phyloP scores from a whole-genome alignment of 1,284 basidiomycete species.

The Earliella scabrosa region DNA sequence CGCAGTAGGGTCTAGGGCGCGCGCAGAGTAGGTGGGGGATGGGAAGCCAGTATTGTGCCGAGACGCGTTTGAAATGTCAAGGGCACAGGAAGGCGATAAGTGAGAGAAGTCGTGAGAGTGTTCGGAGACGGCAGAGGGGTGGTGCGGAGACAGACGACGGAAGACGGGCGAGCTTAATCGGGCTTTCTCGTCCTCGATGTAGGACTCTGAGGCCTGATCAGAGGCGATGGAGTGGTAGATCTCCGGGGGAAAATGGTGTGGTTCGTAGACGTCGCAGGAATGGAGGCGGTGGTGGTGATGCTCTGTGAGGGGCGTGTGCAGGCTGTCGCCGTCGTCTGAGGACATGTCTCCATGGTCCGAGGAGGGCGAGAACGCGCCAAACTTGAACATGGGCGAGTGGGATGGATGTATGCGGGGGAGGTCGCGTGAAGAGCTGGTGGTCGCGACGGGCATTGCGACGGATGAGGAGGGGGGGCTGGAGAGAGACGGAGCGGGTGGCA shows the following conservation, averaged over 20 bases:
- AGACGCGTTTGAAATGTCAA: conserved; percentile 33
- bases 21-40: conserved; percentile 23
- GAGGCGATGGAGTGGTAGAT: conserved; percentile 24
- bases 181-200: conserved; percentile 17
- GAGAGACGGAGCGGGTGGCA: conserved; percentile 15
- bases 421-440: conserved; percentile 6
- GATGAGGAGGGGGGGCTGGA: conserved; percentile 3
- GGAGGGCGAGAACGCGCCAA: conserved; percentile 39
- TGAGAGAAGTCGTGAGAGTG: conserved; percentile 25
- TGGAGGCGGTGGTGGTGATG: conserved; percentile 33
- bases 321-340: conserved; percentile 45
- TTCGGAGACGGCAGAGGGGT: conserved; percentile 24
- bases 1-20: conserved; percentile 23
- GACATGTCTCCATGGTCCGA: conserved; percentile 42
- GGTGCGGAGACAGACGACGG: conserved; percentile 23
- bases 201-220: conserved; percentile 14
- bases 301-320: conserved; percentile 42
- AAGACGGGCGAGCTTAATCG: conserved; percentile 14
- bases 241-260: conserved; percentile 24
- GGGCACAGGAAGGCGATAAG: conserved; percentile 28
- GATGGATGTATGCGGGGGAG: conserved; percentile 28
- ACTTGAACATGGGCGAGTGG: conserved; percentile 29
- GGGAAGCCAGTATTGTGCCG: conserved; percentile 32
- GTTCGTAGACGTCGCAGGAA: conserved; percentile 32
- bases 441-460: conserved; percentile 21